phyloP scores from a whole-genome alignment of 306 rosid species.

The Malus fusca region DNA sequence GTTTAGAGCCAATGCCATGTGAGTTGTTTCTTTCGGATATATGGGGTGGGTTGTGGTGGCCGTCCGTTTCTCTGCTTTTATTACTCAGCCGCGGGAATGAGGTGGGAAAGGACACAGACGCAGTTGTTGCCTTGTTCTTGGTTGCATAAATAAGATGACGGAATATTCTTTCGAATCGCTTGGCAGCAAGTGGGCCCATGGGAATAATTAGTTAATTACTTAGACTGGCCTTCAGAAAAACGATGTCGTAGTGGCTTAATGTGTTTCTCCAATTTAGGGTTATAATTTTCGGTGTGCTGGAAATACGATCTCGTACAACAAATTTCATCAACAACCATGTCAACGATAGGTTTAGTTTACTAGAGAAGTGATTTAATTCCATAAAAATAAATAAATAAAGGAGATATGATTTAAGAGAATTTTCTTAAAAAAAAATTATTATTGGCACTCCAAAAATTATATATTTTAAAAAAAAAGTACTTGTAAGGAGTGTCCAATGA shows the following conservation, averaged over 20 bases:
- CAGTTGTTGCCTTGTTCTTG: not conserved
- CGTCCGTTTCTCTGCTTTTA: not conserved
- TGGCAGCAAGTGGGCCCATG: not conserved
- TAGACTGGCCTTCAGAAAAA: not conserved
- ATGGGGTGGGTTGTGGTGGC: not conserved
- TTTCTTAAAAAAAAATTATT: too few relatives aligned
- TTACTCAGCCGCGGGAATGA: not conserved
- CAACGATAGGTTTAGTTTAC: too few relatives aligned
- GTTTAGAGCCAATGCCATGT: conserved; percentile 30
- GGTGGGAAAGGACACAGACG: not conserved
- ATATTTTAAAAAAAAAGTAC: too few relatives aligned
- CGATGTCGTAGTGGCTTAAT: not conserved
- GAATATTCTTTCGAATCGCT: not conserved
- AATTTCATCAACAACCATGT: too few relatives aligned
- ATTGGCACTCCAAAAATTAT: too few relatives aligned
- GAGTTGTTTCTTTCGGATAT: not conserved
- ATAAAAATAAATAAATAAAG: too few relatives aligned
- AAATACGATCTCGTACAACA: too few relatives aligned
- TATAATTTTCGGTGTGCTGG: too few relatives aligned
- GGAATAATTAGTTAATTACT: not conserved
- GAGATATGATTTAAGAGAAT: too few relatives aligned
- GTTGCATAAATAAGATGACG: conserved; percentile 3
- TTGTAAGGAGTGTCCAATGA: too few relatives aligned
- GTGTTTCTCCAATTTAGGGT: too few relatives aligned
- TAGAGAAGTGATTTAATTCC: too few relatives aligned